Conservation (phyloP, 2,329 filamentous ascomycete species). For the Fusarium compactum region DNA sequence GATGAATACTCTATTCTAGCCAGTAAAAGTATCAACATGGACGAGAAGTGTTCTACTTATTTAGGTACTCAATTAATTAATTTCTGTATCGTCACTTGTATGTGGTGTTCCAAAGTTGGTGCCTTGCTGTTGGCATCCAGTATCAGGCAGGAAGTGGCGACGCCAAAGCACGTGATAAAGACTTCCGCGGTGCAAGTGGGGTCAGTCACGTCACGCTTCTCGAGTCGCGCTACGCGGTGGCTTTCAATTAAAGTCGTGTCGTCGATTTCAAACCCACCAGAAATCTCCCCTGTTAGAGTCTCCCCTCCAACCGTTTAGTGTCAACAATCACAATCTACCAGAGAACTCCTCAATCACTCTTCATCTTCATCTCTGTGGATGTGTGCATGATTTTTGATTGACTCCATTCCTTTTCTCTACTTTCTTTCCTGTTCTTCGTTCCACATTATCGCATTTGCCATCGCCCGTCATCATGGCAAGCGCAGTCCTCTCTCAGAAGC, state of each 20-base stretch:
- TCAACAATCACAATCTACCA: slow-evolving; percentile 36
- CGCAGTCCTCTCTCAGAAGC: slow-evolving; percentile 74
- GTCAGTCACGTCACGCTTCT: slow-evolving; percentile 54
- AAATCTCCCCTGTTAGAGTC: slow-evolving; percentile 32
- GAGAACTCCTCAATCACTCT: slow-evolving; percentile 13
- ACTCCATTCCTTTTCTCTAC: not conserved
- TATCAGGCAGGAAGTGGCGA: not conserved
- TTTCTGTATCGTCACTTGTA: not conserved
- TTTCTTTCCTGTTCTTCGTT: slow-evolving; percentile 8
- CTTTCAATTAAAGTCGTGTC: slow-evolving; percentile 50
- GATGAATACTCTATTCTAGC: not conserved
- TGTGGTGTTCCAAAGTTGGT: not conserved
- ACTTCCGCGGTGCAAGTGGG: slow-evolving; percentile 40
- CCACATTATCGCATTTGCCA: slow-evolving; percentile 22
- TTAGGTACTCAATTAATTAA: not conserved
- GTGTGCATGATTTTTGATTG: slow-evolving; percentile 13
- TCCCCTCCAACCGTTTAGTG: slow-evolving; percentile 26
- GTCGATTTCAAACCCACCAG: slow-evolving; percentile 33
- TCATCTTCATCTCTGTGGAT: slow-evolving; percentile 24
- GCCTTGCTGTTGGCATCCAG: not conserved
- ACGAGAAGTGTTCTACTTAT: too few relatives aligned
- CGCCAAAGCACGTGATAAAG: slow-evolving; percentile 49
- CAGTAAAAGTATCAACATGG: not conserved
- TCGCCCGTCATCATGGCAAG: slow-evolving; percentile 59
- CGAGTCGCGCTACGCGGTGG: slow-evolving; percentile 50